Base-by-base conservation (phyloP, 1,284 basidiomycete genomes). In the Ustilago cynodontis region DNA sequence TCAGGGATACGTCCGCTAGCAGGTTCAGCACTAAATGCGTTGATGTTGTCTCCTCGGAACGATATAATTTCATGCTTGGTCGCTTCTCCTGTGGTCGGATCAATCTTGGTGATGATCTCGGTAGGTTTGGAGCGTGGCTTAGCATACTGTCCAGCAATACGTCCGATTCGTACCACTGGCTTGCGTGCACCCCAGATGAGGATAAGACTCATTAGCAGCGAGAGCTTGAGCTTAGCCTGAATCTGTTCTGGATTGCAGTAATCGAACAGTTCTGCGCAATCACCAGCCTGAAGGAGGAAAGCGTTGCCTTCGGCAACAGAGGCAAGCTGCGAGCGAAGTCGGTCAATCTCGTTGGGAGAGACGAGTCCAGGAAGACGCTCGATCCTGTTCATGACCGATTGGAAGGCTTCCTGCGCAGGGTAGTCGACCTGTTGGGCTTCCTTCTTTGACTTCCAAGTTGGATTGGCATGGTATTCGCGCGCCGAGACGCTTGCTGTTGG, bases 11-110 rank as follows among this genome's bases (percentile, higher is more conserved):
- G 91, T 69, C 96, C 93, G 20, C 56, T 59, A n/a, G 72, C 60
- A 43, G 74, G 74, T 55, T 91, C 88, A 37, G 86, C 69, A 24
- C 85, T 81, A 84, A 88, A 92, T 88, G 95, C 94, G 78, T 99
- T 98, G 51, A 99, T 92, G 83, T 97, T 98, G 87, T 99, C 95
- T 2, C 97, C 96, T 91, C 94, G 89, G 87, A 95, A 96, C 80
- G 92, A 94, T 51, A 91, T 87, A 0, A 87, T 82, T 60, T 86
- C 84, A 35, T 82, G 65, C 49, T 85, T 84, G 56, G 86, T 78
- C 35, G 73, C 71, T 24, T 77, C 58, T 24, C 71, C 72, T 0
- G 78, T 61, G n/a, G 54, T 60, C 1, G 69, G 66, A 45, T 77
- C 66, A 26, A 67, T 31, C 62, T 65, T 69, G 62, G 62, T 69